Conservation (phyloP, 2,329 filamentous ascomycete genomes). For the Fusarium scirpi region DNA sequence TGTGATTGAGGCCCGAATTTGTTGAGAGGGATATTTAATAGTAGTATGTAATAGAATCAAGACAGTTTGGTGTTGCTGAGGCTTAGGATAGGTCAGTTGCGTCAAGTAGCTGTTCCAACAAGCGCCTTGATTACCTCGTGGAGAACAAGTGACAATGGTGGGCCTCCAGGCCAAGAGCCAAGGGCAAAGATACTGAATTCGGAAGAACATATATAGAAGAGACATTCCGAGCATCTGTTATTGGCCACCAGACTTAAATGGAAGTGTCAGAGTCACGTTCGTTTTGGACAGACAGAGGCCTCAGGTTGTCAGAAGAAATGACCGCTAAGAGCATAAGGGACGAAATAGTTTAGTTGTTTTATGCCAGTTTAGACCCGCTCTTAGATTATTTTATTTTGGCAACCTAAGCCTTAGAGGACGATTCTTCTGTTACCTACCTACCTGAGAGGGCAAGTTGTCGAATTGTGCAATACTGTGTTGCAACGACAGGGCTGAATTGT, state of each 20-base stretch:
- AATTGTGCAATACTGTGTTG: not conserved
- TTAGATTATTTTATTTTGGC: no score
- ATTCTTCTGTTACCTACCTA: no score
- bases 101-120: not conserved
- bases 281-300: not conserved
- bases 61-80: not conserved
- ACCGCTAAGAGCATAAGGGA: no score
- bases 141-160: not conserved
- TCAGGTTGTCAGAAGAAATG: no score
- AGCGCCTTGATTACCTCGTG: not conserved
- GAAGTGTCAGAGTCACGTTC: not conserved
- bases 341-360: no score
- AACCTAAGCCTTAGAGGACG: no score
- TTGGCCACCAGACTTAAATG: not conserved
- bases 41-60: no score
- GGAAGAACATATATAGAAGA: not conserved
- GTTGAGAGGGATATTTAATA: not conserved
- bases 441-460: not conserved
- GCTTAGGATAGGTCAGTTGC: not conserved
- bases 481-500: not conserved
- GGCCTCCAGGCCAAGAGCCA: conserved; percentile 12
- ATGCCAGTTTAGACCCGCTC: no score
- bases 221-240: not conserved
- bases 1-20: not conserved
- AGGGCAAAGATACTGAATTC: not conserved